Conservation (phyloP, 139 green algal species). For the Closterium sp. region DNA sequence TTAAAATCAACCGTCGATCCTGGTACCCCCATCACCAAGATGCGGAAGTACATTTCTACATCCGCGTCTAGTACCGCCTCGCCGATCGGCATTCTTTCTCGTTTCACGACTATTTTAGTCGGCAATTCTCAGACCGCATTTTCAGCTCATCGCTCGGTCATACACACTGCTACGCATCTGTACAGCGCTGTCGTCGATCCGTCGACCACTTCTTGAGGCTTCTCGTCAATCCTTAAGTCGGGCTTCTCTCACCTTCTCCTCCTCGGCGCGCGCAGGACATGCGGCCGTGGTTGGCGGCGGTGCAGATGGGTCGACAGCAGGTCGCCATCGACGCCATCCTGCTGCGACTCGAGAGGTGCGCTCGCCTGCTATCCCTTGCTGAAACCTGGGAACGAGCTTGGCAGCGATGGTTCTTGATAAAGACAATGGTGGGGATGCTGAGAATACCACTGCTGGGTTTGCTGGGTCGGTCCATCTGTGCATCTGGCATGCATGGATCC, state of each 20-base stretch:
- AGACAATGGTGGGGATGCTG: not conserved
- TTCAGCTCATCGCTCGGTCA: not conserved
- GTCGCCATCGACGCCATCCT: not conserved
- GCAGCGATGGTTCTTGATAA: not conserved
- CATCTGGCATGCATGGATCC: not conserved
- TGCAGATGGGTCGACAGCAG: not conserved
- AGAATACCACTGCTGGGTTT: not conserved
- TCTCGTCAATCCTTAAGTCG: too few relatives aligned
- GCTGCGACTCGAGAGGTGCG: not conserved
- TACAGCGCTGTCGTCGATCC: not conserved
- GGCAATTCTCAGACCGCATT: not conserved
- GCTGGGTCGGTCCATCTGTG: not conserved
- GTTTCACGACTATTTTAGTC: not conserved
- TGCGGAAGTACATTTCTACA: too few relatives aligned
- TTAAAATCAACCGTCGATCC: too few relatives aligned
- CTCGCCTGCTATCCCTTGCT: not conserved
- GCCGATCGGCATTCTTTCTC: too few relatives aligned
- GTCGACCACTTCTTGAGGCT: too few relatives aligned
- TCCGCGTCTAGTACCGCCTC: too few relatives aligned
- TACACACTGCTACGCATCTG: too few relatives aligned
- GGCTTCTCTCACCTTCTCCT: too few relatives aligned
- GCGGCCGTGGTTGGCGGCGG: not conserved
- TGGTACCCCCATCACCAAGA: too few relatives aligned
- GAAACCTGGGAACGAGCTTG: not conserved
- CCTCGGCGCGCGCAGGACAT: not conserved